Evolutionary conservation across 345 rosid species (phyloP), one percentile per base, ranked within the genome.

Genomic region (Hirschfeldia incana): DNA sequence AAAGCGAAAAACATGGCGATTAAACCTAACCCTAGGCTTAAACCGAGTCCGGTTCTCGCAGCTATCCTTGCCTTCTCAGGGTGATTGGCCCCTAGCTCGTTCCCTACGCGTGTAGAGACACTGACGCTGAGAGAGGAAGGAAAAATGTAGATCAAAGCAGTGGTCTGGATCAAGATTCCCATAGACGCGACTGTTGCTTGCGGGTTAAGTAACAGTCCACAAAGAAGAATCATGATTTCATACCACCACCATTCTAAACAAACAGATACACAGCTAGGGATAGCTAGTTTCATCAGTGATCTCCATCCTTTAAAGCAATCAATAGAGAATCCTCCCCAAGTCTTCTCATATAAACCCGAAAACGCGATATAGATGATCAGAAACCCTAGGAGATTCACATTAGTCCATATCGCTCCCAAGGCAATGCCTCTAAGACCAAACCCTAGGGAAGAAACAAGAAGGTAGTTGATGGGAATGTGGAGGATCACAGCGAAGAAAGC

Each of bases 181-280:
- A 92, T 92, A 2, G 97, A 92, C 16, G 97, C 96, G 1, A 94
- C 94, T 0, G 96, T 90, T 70, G 92, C 91, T 85, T 78, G 87
- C 1, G 97, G 98, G 63, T 92, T 88, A 32, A 85, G 36, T 55
- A 94, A 70, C 66, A 90, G 64, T 4, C 98, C 98, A 72, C 97
- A 90, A 0, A 94, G 83, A 74, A 92, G 70, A 64, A 89, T 92
- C 97, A 94, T 94, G 82, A 92, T 90, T 71, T 93, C 98, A 6
- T 93, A 93, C 97, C 98, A 93, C 98, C 98, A 94, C 97, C 98
- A 94, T 83, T 94, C 98, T 9, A 94, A 80, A 83, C 97, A 94
- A 15, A 94, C 97, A 0, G 98, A 94, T 34, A 92, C 76, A 74
- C 97, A 94, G 77, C 97, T 92, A 15, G 98, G 98, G 65, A 94